A percentile compares a stretch with the other conserved stretches of the same genome.
Evolutionary conservation across 805 yeast species (phyloP).

Genomic region (Zygosaccharomyces kombuchaensis): DNA sequence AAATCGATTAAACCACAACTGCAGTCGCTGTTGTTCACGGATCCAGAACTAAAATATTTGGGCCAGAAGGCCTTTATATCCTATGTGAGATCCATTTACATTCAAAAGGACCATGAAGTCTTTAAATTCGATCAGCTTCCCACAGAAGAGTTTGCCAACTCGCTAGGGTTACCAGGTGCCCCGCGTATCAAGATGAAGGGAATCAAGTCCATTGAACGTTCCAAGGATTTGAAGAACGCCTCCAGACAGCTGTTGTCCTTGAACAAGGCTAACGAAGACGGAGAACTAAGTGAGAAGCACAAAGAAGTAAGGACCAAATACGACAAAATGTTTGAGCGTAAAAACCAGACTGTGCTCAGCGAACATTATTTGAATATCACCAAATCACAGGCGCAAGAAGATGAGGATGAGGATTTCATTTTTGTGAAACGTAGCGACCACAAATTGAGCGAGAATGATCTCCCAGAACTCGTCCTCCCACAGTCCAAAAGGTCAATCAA

Average conservation of each 20-base stretch:
- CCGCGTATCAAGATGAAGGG: slow-evolving; percentile 81
- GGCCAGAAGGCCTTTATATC: slow-evolving; percentile 96
- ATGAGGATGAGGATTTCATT: slow-evolving; percentile 69
- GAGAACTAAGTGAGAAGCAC: slow-evolving; percentile 43
- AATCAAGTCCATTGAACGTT: slow-evolving; percentile 38
- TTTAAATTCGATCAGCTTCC: slow-evolving; percentile 77
- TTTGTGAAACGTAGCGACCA: slow-evolving; percentile 76
- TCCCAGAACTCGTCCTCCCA: slow-evolving; percentile 57
- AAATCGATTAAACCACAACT: slow-evolving; percentile 76
- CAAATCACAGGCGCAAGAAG: slow-evolving; percentile 39
- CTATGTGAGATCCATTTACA: slow-evolving; percentile 75
- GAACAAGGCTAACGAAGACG: slow-evolving; percentile 57
- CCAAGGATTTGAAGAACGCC: slow-evolving; percentile 74
- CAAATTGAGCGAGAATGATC: slow-evolving; percentile 56
- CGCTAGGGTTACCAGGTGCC: slow-evolving; percentile 92
- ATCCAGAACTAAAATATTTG: slow-evolving; percentile 84
- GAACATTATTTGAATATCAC: slow-evolving; percentile 82
- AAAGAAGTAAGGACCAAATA: slow-evolving; percentile 70
- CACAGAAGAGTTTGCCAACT: slow-evolving; percentile 76
- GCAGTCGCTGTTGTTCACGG: slow-evolving; percentile 86
- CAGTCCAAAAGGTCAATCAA: slow-evolving; percentile 81
- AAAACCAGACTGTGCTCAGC: slow-evolving; percentile 86
- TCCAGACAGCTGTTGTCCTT: slow-evolving; percentile 65
- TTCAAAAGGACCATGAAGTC: slow-evolving; percentile 83
- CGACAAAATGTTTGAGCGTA: slow-evolving; percentile 92